Conservation (phyloP, 176 grass and related monocot genomes). For the Raddia distichophylla region DNA sequence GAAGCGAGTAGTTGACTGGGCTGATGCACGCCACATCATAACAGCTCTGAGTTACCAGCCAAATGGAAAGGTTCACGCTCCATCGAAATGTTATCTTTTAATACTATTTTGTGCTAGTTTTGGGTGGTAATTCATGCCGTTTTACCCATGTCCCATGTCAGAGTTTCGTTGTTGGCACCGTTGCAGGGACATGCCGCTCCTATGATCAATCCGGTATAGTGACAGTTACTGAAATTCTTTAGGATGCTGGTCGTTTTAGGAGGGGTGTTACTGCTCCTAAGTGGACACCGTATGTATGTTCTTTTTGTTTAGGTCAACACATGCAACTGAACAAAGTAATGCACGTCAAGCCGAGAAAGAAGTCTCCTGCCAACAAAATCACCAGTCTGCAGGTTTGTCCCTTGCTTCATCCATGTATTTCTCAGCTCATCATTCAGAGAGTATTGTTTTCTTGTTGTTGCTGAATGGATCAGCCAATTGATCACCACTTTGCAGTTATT, state of each 20-base stretch:
- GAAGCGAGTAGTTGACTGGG: constrained; percentile 74
- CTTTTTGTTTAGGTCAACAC: constrained; percentile 42
- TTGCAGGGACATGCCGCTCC: constrained; percentile 65
- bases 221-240: neutral
- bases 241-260: neutral
- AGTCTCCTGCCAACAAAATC: constrained; percentile 54
- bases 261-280: neutral
- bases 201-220: constrained; percentile 64
- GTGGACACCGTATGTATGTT: neutral
- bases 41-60: constrained; percentile 67
- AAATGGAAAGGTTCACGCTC: constrained; percentile 62
- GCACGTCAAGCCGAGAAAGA: constrained; percentile 45
- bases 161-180: constrained; percentile 67
- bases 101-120: neutral
- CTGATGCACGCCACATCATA: constrained; percentile 58
- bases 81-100: neutral
- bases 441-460: neutral
- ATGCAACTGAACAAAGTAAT: constrained; percentile 51
- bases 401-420: neutral
- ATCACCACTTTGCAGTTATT: constrained; percentile 43
- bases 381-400: constrained; percentile 69
- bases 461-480: neutral
- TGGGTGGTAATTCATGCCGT: constrained; percentile 4
- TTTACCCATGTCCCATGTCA: constrained; percentile 29
- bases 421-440: neutral